Percentiles rank a stretch among this genome's conserved stretches.
Conservation (phyloP, 1,139 yeast species). For the Taiozyma sp. region DNA sequence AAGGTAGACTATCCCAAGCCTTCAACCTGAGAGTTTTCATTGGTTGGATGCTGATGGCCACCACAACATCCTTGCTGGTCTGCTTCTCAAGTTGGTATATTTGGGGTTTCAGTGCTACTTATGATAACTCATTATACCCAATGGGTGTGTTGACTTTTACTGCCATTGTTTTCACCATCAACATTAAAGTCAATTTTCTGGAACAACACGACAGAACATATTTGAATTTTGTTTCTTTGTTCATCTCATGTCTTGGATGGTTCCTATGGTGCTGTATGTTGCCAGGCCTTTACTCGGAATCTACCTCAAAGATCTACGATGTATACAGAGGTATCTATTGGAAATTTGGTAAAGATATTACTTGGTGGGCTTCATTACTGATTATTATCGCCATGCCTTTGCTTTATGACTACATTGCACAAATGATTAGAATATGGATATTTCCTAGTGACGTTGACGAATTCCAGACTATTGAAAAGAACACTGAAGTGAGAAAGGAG, state of each 20-base stretch:
- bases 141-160: slow-evolving; percentile 75
- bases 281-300: slow-evolving; percentile 59
- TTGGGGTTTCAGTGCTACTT: slow-evolving; percentile 64
- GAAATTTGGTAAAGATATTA: slow-evolving; percentile 70
- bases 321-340: slow-evolving; percentile 64
- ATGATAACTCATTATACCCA: slow-evolving; percentile 78
- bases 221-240: slow-evolving; percentile 53
- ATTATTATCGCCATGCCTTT: slow-evolving; percentile 53
- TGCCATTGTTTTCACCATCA: slow-evolving; percentile 65
- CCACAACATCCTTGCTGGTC: slow-evolving; percentile 66
- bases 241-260: slow-evolving; percentile 85
- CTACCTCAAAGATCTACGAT: slow-evolving; percentile 61
- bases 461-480: slow-evolving; percentile 75
- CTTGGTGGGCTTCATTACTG: slow-evolving; percentile 83
- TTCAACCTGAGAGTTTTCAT: slow-evolving; percentile 69
- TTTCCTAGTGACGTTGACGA: slow-evolving; percentile 73
- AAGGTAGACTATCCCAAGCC: slow-evolving; percentile 71
- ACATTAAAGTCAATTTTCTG: slow-evolving; percentile 71
- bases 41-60: slow-evolving; percentile 77
- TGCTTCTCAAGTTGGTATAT: slow-evolving; percentile 62
- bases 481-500: slow-evolving; percentile 56
- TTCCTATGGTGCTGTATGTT: slow-evolving; percentile 79
- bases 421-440: slow-evolving; percentile 51
- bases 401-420: slow-evolving; percentile 59
- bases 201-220: slow-evolving; percentile 83